Conservation (phyloP, 1,284 basidiomycete species). For the Malassezia sympodialis region DNA sequence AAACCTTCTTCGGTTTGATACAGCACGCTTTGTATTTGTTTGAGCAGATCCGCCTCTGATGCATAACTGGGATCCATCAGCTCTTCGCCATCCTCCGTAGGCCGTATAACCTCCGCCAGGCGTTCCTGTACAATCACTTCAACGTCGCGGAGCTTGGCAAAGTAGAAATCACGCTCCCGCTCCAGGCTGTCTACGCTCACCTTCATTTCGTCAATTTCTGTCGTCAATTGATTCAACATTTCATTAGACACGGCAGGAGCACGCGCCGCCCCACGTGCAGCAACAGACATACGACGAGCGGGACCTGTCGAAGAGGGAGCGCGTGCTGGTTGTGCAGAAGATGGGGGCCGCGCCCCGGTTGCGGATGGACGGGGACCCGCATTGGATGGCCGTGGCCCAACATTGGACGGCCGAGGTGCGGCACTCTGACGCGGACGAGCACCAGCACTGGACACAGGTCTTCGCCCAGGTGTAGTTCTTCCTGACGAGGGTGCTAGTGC, state of each 20-base stretch:
- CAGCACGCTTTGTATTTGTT: constrained; percentile 80
- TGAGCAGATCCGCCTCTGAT: constrained; percentile 60
- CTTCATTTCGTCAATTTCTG: constrained; percentile 73
- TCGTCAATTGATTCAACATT: constrained; percentile 58
- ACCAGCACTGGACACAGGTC: constrained; percentile 4
- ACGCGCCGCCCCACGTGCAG: constrained; percentile 3
- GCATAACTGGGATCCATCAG: constrained; percentile 5
- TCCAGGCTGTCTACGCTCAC: constrained; percentile 66
- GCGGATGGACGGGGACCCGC: constrained; percentile 5
- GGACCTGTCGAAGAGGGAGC: background rate
- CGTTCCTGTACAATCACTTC: constrained; percentile 67
- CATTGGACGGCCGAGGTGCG: background rate
- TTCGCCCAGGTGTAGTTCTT: background rate
- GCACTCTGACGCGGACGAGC: constrained; percentile 8
- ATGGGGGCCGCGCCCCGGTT: background rate
- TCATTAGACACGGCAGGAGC: constrained; percentile 36
- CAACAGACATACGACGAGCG: constrained; percentile 12
- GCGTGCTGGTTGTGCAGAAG: background rate
- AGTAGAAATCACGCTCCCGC: constrained; percentile 96
- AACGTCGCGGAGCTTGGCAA: constrained; percentile 73
- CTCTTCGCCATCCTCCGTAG: constrained; percentile 9
- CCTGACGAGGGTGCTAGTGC: constrained; percentile 30
- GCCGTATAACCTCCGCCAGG: constrained; percentile 27
- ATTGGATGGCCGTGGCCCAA: constrained; percentile 1
- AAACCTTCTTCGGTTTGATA: constrained; percentile 69